Evolutionary conservation across 2,329 filamentous ascomycete species (phyloP).

Genomic region (Escovopsis sp.): DNA sequence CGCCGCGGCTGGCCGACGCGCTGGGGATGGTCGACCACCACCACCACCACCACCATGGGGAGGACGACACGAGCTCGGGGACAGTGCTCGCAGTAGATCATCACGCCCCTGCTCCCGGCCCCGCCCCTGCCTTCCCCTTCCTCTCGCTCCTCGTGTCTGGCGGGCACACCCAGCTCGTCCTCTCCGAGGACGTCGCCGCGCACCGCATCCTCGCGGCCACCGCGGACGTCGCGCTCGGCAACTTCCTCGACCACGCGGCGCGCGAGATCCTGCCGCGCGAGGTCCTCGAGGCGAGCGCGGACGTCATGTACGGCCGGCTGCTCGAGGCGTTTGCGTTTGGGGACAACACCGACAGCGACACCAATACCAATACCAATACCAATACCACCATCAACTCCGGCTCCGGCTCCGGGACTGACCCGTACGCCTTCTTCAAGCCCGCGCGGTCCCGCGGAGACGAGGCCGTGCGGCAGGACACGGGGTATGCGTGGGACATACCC

Average conservation of each 20-base stretch:
- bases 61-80: no score
- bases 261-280: constrained; percentile 55
- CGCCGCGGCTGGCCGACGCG: constrained; percentile 60
- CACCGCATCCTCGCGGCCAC: constrained; percentile 63
- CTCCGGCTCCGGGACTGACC: no score
- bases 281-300: constrained; percentile 36
- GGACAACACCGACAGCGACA: no score
- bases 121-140: constrained; percentile 62
- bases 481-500: constrained; percentile 47
- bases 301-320: constrained; percentile 66
- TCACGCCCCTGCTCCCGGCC: no score
- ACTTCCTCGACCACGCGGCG: constrained; percentile 78
- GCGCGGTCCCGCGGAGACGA: constrained; percentile 45
- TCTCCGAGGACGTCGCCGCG: constrained; percentile 50
- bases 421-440: constrained; percentile 37
- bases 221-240: constrained; percentile 74
- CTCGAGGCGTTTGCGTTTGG: constrained; percentile 68
- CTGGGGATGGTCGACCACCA: no score
- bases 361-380: no score
- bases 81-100: background rate
- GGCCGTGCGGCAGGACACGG: constrained; percentile 26
- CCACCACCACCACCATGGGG: no score
- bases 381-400: no score
- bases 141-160: constrained; percentile 81
- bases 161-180: constrained; percentile 77